These are phyloP conservation scores for Cicer judaicum DNA, from an alignment of 306 rosid genomes.

Conservation along the genomic window DNA sequence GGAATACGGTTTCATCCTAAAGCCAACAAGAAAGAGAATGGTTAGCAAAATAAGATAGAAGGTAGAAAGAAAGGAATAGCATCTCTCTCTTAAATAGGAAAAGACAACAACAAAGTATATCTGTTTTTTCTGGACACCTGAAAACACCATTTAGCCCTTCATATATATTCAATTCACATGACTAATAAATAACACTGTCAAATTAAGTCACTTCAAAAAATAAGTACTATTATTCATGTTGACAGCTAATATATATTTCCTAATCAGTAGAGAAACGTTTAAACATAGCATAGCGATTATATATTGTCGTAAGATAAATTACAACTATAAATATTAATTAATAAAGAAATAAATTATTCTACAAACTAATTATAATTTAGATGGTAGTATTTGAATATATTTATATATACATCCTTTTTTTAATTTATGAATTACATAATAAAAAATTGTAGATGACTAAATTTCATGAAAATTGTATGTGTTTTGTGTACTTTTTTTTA, in stretches of 20 bases:
- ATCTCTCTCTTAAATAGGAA: conserved; percentile 39
- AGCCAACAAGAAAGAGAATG: conserved; percentile 3
- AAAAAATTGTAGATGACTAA: no score
- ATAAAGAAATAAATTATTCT: neutral
- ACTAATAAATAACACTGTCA: conserved; percentile 28
- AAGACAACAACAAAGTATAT: conserved; percentile 24
- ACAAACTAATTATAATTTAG: neutral
- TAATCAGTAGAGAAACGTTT: no score
- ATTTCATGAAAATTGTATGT: no score
- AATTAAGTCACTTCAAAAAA: neutral
- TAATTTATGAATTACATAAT: no score
- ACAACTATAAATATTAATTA: no score
- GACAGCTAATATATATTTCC: no score
- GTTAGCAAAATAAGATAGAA: neutral
- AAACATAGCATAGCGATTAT: no score
- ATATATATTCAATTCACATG: conserved; percentile 16
- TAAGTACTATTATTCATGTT: no score
- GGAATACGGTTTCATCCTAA: conserved; percentile 65
- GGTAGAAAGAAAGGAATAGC: neutral
- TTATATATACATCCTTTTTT: no score
- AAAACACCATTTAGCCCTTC: conserved; percentile 32
- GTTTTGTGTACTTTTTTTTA: no score
- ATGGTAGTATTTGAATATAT: neutral
- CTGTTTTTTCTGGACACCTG: conserved; percentile 40
- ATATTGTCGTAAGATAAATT: no score